These are phyloP conservation scores for Colletotrichum sojae DNA, from an alignment of 2,329 filamentous ascomycete genomes.

Conservation along the genomic window DNA sequence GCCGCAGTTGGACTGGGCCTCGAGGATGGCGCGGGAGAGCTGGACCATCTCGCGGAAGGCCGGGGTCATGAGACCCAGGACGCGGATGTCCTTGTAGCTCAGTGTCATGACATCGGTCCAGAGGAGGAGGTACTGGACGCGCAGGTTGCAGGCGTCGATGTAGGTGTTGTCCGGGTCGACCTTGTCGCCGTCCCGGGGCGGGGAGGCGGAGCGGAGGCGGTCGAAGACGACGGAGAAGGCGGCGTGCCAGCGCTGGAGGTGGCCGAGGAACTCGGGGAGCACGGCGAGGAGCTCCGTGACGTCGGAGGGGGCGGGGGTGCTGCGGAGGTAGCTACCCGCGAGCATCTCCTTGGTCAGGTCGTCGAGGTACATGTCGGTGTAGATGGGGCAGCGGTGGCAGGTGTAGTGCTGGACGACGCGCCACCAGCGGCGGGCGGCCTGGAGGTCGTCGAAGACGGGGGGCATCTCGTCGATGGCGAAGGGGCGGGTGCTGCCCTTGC, in stretches of 20 bases:
- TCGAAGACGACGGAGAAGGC: slow-evolving; percentile 56
- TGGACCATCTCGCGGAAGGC: slow-evolving; percentile 58
- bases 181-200: slow-evolving; percentile 13
- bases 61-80: slow-evolving; percentile 55
- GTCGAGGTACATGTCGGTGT: slow-evolving; percentile 44
- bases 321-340: slow-evolving; percentile 46
- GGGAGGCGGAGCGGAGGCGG: slow-evolving; percentile 33
- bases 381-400: slow-evolving; percentile 53
- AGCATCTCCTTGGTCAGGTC: slow-evolving; percentile 48
- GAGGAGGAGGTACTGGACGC: slow-evolving; percentile 58
- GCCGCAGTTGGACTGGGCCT: slow-evolving; percentile 37
- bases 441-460: slow-evolving; percentile 46
- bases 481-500: slow-evolving; percentile 44
- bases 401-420: slow-evolving; percentile 54
- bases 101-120: slow-evolving; percentile 55
- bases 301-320: slow-evolving; percentile 49
- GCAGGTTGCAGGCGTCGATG: slow-evolving; percentile 56
- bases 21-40: slow-evolving; percentile 54
- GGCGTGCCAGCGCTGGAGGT: slow-evolving; percentile 56
- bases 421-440: slow-evolving; percentile 56
- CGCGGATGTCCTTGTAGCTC: slow-evolving; percentile 53
- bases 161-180: slow-evolving; percentile 46
- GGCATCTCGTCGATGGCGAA: slow-evolving; percentile 54
- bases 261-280: slow-evolving; percentile 53
- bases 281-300: slow-evolving; percentile 49